Percentiles rank a stretch among this genome's conserved stretches.
Evolutionary conservation across 2,329 filamentous ascomycete species (phyloP).

Genomic region (Aspergillus tubingensis): DNA sequence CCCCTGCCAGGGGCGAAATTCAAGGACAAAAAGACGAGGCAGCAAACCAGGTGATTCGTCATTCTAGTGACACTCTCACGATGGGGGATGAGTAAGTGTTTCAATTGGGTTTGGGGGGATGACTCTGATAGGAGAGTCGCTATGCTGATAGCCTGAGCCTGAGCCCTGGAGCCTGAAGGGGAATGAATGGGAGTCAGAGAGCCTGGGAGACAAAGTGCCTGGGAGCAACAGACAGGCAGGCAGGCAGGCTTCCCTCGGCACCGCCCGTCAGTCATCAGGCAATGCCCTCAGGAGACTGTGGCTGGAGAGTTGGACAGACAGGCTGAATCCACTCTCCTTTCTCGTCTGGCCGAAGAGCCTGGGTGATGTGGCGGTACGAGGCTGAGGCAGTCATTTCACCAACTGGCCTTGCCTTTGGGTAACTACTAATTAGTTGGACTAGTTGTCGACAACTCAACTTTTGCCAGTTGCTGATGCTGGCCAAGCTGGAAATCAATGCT

Average conservation of each 20-base stretch:
- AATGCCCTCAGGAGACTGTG: not conserved
- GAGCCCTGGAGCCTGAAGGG: not conserved
- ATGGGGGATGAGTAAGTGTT: constrained; percentile 2
- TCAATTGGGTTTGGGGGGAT: not conserved
- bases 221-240: not conserved
- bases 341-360: not conserved
- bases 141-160: not conserved
- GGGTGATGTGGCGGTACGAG: constrained; percentile 1
- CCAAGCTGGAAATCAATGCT: too few relatives aligned
- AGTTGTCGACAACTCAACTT: too few relatives aligned
- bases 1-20: constrained; percentile 17
- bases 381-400: not conserved
- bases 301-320: too few relatives aligned
- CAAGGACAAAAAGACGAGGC: constrained; percentile 21
- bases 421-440: not conserved
- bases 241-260: not conserved
- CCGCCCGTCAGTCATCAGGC: not conserved
- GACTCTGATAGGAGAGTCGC: not conserved
- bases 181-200: not conserved
- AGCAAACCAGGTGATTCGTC: constrained; percentile 21
- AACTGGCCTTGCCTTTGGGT: not conserved
- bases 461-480: not conserved
- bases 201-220: not conserved
- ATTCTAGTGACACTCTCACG: not conserved
- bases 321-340: too few relatives aligned